Evolutionary conservation across 169 alveolate species (phyloP), one percentile per base, ranked within the genome.

Genomic region (Eimeria tenella): DNA sequence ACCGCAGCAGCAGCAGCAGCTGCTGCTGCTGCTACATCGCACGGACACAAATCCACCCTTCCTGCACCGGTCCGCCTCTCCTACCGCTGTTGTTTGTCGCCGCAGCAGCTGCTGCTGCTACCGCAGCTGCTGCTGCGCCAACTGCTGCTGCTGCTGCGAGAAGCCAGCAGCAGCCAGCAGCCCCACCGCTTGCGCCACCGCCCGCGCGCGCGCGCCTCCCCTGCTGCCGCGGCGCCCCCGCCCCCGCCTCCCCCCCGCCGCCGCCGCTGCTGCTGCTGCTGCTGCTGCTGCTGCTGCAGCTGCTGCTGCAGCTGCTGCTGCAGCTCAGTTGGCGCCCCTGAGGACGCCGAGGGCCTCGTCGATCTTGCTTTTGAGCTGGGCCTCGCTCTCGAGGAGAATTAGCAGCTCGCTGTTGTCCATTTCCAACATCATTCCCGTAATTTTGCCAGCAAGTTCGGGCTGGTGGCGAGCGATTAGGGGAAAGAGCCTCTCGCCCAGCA

Each of bases 381-480:
- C 96, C 63, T 98, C 99, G 92, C 97, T 96, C 86, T 97, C 99
- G 84, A 98, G 96, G 84, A 98, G 96, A 83, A 97, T 97, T 93
- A 98, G 92, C 71, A 98, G 96, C 96, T 98, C 99, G 74, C 96
- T 96, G 97, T 98, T 98, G 96, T 98, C 99, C 98, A 98, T 98
- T 94, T 98, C 99, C 83, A 98, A 95, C 99, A 98, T 98, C 99
- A 98, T 98, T 9, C 99, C 99, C 3, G 99, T 98, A 60, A 98
- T 98, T 63, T 98, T 98, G 11, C 99, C 99, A 3, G 99, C 99
- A 93, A 98, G 96, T 50, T 98, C 98, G 1, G 99, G 99, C 94
- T 98, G 99, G 62, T 96, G 97, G 77, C 97, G 96, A 23, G 99
- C 98, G 73, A 98, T 97, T 25, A 98, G 97, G 2, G 99, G 99